Conservation (phyloP, 768 basidiomycete genomes). For the Tulasnella sp. region DNA sequence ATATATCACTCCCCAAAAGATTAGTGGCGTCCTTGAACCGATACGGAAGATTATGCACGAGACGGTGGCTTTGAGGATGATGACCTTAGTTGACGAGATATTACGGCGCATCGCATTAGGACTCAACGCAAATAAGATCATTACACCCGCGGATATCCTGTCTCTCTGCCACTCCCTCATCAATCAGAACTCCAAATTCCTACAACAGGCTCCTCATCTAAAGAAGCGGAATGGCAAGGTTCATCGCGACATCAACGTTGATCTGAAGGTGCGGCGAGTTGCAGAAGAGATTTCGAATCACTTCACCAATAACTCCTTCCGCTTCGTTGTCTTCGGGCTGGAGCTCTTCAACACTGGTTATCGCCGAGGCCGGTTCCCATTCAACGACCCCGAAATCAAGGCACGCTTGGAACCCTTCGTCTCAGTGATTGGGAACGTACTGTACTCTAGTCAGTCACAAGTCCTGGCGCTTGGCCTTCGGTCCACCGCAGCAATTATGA, state of each 20-base stretch:
- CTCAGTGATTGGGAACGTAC: constrained; percentile 75
- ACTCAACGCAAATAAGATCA: constrained; percentile 68
- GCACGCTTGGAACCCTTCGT: constrained; percentile 84
- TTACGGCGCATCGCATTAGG: constrained; percentile 73
- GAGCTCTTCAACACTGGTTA: constrained; percentile 84
- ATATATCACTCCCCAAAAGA: constrained; percentile 61
- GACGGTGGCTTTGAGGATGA: constrained; percentile 66
- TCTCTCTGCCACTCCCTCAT: constrained; percentile 81
- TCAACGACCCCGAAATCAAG: constrained; percentile 60
- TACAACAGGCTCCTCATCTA: constrained; percentile 44
- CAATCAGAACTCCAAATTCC: constrained; percentile 80
- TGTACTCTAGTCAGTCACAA: constrained; percentile 70
- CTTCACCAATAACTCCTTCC: constrained; percentile 65
- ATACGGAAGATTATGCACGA: constrained; percentile 76
- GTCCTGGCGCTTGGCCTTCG: constrained; percentile 71
- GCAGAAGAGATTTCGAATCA: constrained; percentile 42
- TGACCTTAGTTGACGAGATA: constrained; percentile 82
- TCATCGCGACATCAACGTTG: constrained; percentile 58
- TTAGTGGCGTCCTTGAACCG: constrained; percentile 67
- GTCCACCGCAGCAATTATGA: constrained; percentile 67
- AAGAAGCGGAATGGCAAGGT: constrained; percentile 28
- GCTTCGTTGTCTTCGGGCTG: constrained; percentile 84
- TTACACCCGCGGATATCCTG: constrained; percentile 60
- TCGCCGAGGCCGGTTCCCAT: constrained; percentile 76
- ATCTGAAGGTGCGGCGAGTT: constrained; percentile 56